These are phyloP conservation scores for Hyphodiscus hymeniophilus DNA, from an alignment of 495 filamentous ascomycete species.

Conservation along the genomic window DNA sequence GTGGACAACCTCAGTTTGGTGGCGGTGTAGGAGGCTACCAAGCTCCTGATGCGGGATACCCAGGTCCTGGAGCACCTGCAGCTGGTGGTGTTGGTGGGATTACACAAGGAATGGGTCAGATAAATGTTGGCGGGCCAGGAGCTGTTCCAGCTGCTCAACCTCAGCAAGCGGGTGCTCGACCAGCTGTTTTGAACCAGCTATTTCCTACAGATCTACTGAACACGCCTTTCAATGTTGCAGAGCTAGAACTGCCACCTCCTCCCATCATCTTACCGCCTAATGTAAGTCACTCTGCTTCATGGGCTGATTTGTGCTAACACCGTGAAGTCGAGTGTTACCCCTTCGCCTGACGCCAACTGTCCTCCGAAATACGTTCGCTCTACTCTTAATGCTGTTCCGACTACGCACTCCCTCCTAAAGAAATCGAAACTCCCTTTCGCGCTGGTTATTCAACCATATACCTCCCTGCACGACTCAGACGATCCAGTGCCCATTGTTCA, in stretches of 20 bases:
- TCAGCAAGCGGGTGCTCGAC: conserved; percentile 41
- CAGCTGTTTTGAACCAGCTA: conserved; percentile 70
- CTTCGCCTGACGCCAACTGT: conserved; percentile 88
- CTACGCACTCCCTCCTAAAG: conserved; percentile 83
- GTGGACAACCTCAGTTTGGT: conserved; percentile 21
- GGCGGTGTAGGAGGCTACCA: conserved; percentile 48
- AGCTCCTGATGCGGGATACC: conserved; percentile 58
- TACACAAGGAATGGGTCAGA: conserved; percentile 75
- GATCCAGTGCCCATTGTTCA: conserved; percentile 86
- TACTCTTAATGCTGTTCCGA: conserved; percentile 87
- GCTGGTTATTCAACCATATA: conserved; percentile 92
- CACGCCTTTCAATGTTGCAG: conserved; percentile 87
- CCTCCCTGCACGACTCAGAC: conserved; percentile 82
- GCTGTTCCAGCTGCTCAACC: conserved; percentile 36
- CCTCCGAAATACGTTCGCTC: conserved; percentile 91
- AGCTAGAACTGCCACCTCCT: conserved; percentile 87
- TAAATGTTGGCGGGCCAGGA: conserved; percentile 54
- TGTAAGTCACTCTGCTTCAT: conserved; percentile 45
- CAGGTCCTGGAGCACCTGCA: conserved; percentile 36
- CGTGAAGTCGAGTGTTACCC: conserved; percentile 75
- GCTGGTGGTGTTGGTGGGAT: conserved; percentile 62
- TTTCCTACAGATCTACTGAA: conserved; percentile 85
- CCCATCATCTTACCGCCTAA: conserved; percentile 86
- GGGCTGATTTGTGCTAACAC: conserved; percentile 9
- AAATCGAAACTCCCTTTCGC: conserved; percentile 95